A percentile compares a stretch with the other conserved stretches of the same genome.
phyloP scores from a whole-genome alignment of 345 rosid species.

The Cardiospermum halicacabum region DNA sequence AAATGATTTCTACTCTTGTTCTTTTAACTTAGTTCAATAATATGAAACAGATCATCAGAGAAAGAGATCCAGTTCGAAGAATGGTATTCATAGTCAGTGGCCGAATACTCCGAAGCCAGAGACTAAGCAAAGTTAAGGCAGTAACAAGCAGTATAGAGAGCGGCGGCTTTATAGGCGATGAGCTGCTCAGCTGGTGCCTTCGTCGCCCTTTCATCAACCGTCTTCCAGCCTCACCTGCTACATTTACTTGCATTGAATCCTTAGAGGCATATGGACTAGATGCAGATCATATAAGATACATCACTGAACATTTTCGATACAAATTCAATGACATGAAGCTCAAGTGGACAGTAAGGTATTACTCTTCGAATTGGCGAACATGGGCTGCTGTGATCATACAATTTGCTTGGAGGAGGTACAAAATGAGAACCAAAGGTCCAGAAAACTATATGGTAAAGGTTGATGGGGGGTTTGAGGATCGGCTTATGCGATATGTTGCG shows the following conservation, averaged over 20 bases:
- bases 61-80: constrained; percentile 87
- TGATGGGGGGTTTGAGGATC: constrained; percentile 37
- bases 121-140: constrained; percentile 66
- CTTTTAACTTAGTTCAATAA: neutral
- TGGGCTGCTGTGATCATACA: constrained; percentile 95
- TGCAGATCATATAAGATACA: constrained; percentile 57
- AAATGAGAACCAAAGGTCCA: constrained; percentile 51
- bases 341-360: constrained; percentile 75
- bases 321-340: constrained; percentile 67
- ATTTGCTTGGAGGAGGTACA: constrained; percentile 65
- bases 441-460: constrained; percentile 33
- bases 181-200: constrained; percentile 90
- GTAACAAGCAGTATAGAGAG: constrained; percentile 66
- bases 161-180: constrained; percentile 86
- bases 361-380: constrained; percentile 87
- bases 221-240: constrained; percentile 88
- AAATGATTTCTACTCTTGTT: too few relatives aligned
- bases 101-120: constrained; percentile 50
- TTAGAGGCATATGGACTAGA: constrained; percentile 67
- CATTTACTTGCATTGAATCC: constrained; percentile 56
- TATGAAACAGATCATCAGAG: constrained; percentile 66
- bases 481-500: constrained; percentile 66
- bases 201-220: constrained; percentile 82
- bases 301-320: constrained; percentile 86
- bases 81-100: constrained; percentile 73